Conservation (phyloP, 305 asterid genomes). For the Solanum aculeatissimum region DNA sequence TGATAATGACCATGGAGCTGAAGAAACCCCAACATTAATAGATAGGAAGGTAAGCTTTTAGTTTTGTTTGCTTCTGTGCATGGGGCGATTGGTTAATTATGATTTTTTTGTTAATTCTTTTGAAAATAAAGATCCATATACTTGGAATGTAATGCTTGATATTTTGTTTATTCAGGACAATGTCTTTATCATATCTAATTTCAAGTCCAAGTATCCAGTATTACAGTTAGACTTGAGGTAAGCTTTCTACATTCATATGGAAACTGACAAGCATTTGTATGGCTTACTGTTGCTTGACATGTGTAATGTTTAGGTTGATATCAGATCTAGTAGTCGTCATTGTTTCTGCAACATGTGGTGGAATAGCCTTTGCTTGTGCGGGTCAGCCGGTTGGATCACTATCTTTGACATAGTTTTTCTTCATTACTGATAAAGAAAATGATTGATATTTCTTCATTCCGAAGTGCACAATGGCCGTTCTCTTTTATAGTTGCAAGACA, state of each 20-base stretch:
- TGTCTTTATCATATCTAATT: slow-evolving; percentile 90
- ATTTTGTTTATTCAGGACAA: slow-evolving; percentile 55
- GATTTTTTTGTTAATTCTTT: background rate
- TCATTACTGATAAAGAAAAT: background rate
- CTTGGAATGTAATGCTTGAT: background rate
- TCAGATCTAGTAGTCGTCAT: slow-evolving; percentile 95
- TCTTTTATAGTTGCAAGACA: background rate
- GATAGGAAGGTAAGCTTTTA: slow-evolving; percentile 71
- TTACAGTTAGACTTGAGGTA: slow-evolving; percentile 93
- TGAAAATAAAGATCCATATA: background rate
- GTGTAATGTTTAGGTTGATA: slow-evolving; percentile 58
- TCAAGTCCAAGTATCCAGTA: slow-evolving; percentile 93
- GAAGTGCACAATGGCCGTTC: background rate
- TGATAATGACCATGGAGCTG: slow-evolving; percentile 96
- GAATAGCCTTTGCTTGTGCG: slow-evolving; percentile 98
- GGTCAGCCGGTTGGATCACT: slow-evolving; percentile 86
- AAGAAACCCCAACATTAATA: slow-evolving; percentile 86
- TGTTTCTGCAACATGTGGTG: slow-evolving; percentile 99
- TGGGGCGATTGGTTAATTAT: background rate
- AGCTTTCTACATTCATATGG: slow-evolving; percentile 7
- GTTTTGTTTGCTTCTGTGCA: background rate
- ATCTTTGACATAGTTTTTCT: slow-evolving; percentile 6
- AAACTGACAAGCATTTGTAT: background rate
- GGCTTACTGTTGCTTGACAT: slow-evolving; percentile 11
- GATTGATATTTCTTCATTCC: background rate